These are phyloP conservation scores for Helianthus annuus DNA, from an alignment of 129 eudicot species.

Conservation along the genomic window HanXRQr2.0-SUNRISE NC_035435.2:133091608-133092107, in stretches of 20 bases:
- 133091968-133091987: neutral
- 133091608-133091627: too few relatives aligned
- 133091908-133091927: neutral
- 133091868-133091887: neutral
- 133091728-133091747: neutral
- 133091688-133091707: neutral
- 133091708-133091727: too few relatives aligned
- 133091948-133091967: neutral
- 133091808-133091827: neutral
- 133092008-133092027: neutral
- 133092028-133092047: neutral
- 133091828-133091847: neutral
- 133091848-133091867: neutral
- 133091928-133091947: neutral
- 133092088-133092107: neutral
- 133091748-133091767: neutral
- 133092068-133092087: too few relatives aligned
- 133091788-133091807: neutral
- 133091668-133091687: neutral
- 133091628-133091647: too few relatives aligned
- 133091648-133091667: too few relatives aligned
- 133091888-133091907: neutral
- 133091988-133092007: neutral
- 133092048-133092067: neutral
- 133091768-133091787: neutral